Evolutionary conservation across 2,329 filamentous ascomycete genomes (phyloP).

Genomic region (Fusarium sambucinum): DNA sequence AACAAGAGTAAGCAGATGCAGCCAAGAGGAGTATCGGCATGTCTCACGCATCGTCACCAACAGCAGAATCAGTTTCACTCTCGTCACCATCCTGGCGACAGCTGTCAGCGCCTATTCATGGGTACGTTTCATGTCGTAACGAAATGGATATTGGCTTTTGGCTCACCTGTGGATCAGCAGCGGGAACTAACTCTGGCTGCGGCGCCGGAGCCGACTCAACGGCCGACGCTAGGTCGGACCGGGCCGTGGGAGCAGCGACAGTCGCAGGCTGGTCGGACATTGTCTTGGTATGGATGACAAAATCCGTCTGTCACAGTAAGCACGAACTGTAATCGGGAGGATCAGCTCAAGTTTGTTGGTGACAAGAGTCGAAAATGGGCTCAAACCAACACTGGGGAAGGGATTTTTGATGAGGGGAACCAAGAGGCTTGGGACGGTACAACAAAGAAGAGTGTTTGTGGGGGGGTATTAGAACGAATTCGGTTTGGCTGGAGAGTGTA

Average conservation of each 20-base stretch:
- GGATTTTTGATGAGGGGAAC: constrained; percentile 9
- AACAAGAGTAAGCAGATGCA: constrained; percentile 2
- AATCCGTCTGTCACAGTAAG: neutral
- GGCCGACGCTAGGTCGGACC: constrained; percentile 26
- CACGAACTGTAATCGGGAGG: neutral
- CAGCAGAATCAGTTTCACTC: constrained; percentile 28
- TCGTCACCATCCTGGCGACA: constrained; percentile 24
- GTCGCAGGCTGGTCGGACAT: constrained; percentile 25
- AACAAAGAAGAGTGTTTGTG: constrained; percentile 1
- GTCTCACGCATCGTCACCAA: constrained; percentile 33
- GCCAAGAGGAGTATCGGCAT: neutral
- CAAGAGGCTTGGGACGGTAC: neutral
- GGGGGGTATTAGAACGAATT: neutral
- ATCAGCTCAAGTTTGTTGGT: constrained; percentile 3
- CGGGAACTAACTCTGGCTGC: constrained; percentile 36
- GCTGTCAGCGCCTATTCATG: neutral
- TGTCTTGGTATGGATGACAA: neutral
- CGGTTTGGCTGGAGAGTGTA: neutral
- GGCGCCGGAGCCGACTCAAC: constrained; percentile 27
- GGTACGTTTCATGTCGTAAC: neutral
- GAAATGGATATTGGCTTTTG: neutral
- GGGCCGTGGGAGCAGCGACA: constrained; percentile 9
- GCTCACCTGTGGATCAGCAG: constrained; percentile 34
- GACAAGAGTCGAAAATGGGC: neutral
- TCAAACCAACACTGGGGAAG: constrained; percentile 1